Conservation (phyloP, 2,329 filamentous ascomycete genomes). For the Sporothrix phasma region DNA sequence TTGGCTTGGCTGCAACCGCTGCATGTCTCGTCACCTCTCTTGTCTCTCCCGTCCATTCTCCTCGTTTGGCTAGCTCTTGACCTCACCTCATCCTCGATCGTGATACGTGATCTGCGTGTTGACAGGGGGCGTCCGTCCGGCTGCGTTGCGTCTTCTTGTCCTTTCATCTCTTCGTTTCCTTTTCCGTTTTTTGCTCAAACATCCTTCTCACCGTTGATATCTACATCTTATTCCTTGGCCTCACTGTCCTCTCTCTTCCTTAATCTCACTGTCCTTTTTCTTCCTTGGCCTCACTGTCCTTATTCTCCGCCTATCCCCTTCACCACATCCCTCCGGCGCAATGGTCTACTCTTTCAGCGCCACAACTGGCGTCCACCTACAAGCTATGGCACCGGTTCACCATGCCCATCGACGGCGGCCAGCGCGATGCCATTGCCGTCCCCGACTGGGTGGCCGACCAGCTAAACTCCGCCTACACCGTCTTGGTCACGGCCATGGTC, state of each 20-base stretch:
- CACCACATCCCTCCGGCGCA: neutral
- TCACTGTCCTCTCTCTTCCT: neutral
- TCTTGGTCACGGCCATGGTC: constrained; percentile 16
- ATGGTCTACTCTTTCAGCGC: constrained; percentile 17
- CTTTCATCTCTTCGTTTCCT: neutral
- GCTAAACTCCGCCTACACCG: constrained; percentile 15
- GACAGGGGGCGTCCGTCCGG: neutral
- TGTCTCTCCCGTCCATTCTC: neutral
- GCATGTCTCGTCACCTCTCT: neutral
- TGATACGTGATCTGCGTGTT: neutral
- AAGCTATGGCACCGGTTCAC: constrained; percentile 15
- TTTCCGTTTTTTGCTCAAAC: neutral
- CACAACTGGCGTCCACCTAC: constrained; percentile 16
- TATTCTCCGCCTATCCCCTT: neutral
- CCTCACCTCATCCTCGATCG: neutral
- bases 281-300: neutral
- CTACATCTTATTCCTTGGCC: neutral
- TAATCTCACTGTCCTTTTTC: neutral
- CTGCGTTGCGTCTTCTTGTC: neutral
- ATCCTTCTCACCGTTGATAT: neutral
- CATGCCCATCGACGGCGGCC: constrained; percentile 14
- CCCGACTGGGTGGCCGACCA: constrained; percentile 16
- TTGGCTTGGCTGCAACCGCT: neutral
- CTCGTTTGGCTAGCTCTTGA: neutral
- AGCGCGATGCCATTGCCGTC: constrained; percentile 14